Base-by-base conservation (phyloP, 2,329 filamentous ascomycete genomes). In the Cercospora sojina region DNA sequence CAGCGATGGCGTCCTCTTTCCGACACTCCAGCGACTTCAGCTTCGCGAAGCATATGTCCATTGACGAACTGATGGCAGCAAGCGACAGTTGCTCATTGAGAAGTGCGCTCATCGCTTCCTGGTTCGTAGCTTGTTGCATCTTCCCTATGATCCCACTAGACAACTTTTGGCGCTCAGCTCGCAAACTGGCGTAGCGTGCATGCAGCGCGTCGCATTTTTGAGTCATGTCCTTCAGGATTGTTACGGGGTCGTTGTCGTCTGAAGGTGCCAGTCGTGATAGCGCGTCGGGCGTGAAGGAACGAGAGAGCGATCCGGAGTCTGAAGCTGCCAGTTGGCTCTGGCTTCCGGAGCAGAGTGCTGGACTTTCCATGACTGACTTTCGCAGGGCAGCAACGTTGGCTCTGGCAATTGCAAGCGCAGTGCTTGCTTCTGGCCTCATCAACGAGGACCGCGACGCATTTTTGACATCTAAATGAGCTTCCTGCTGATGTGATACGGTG, bases 41-140 rank as follows among this genome's bases (percentile, higher is more conserved):
- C 56, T 76, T 75, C 6, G 75, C 75, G 49, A 75, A 71, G 66
- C 74, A 76, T 29, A 77, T 75, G 56, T 77, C 75, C 73, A 77
- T 76, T 0, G 75, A 76, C 41, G 73, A 74, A 62, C 71, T 74
- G 53, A 75, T 67, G 4, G 75, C 72, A 5, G 72, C 66, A 10
- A 77, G 69, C 18, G 70, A 71, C 32, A 77, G 62, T 32, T 77
- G 75, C 64, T 76, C 74, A 51, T 75, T 71, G 12, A 77, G 64
- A 43, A 77, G 64, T 6, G 64, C 66, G 58, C 73, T 73, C n/a
- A 64, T 63, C 57, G 73, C 70, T 25, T 75, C 72, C 6, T 74
- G 69, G 6, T 69, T 70, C 49, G 60, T 62, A 6, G 69, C 56
- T 41, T 41, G 71, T 49, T 70, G 68, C 27, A 77, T 58, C 12